phyloP scores from a whole-genome alignment of 768 basidiomycete genomes.

The Dendrothele bispora region DNA sequence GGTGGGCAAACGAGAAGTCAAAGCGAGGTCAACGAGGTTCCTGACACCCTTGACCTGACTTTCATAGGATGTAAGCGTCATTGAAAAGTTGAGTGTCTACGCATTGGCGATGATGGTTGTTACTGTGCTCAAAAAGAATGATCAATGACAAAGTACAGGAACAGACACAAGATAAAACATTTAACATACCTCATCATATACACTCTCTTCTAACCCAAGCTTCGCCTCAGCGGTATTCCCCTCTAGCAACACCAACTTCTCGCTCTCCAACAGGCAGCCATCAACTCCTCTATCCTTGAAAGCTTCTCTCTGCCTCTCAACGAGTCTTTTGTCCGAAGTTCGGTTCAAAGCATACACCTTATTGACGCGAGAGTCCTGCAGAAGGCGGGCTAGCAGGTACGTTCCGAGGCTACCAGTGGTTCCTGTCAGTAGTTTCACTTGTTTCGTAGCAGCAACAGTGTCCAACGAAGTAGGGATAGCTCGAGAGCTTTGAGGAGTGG shows the following conservation, averaged over 20 bases:
- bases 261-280: conserved; percentile 14
- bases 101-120: conserved; percentile 18
- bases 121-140: conserved; percentile 10
- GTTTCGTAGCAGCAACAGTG: too few relatives aligned
- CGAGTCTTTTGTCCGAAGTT: too few relatives aligned
- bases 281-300: conserved; percentile 20
- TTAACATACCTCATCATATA: too few relatives aligned
- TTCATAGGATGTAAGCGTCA: conserved; percentile 28
- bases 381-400: conserved; percentile 19
- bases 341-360: conserved; percentile 17
- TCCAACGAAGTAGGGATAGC: too few relatives aligned
- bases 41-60: conserved; percentile 24
- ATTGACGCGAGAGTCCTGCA: conserved; percentile 12
- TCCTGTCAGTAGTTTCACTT: conserved; percentile 26
- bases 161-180: too few relatives aligned
- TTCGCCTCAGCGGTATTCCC: conserved; percentile 15
- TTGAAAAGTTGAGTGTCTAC: conserved; percentile 33
- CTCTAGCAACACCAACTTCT: conserved; percentile 24
- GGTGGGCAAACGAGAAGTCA: too few relatives aligned
- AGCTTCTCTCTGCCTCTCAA: conserved; percentile 17
- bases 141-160: too few relatives aligned
- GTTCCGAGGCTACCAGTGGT: conserved; percentile 30
- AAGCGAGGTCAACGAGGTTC: conserved; percentile 18
- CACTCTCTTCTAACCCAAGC: conserved; percentile 18
- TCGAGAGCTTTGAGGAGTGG: too few relatives aligned